Conservation (phyloP, 306 rosid species). For the Mucuna pruriens region DNA sequence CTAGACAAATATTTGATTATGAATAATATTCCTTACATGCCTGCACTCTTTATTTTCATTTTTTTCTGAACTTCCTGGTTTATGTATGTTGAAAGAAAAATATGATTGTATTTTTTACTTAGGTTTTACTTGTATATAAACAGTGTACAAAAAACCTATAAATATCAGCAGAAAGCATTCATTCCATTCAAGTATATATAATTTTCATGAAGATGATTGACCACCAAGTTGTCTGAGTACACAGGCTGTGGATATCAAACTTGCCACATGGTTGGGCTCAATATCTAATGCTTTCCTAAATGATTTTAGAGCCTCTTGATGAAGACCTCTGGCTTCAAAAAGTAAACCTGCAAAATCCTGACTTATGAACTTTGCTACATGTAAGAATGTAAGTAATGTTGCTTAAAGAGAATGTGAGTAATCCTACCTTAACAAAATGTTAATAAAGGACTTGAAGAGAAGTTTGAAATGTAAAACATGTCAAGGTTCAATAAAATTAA, state of each 20-base stretch:
- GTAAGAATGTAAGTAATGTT: too few relatives aligned
- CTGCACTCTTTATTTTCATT: neutral
- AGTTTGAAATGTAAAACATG: neutral
- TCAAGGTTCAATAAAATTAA: neutral
- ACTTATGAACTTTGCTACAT: neutral
- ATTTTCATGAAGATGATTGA: constrained; percentile 55
- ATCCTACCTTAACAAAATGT: neutral
- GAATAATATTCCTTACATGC: neutral
- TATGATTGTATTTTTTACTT: neutral
- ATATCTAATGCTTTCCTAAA: constrained; percentile 76
- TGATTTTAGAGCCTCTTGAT: constrained; percentile 74
- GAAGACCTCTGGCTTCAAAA: constrained; percentile 71
- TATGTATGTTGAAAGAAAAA: neutral
- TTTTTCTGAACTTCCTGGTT: constrained; percentile 22
- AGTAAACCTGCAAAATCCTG: constrained; percentile 62
- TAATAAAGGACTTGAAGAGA: neutral
- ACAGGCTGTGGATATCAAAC: constrained; percentile 86
- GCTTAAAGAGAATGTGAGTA: neutral
- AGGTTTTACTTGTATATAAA: neutral
- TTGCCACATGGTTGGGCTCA: constrained; percentile 73
- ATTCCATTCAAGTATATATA: neutral
- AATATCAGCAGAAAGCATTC: too few relatives aligned
- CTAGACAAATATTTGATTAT: neutral
- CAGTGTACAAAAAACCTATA: too few relatives aligned
- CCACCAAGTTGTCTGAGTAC: constrained; percentile 71